Evolutionary conservation across 148 eudicot species (phyloP).

Genomic region (Polygonum maritimum): DNA sequence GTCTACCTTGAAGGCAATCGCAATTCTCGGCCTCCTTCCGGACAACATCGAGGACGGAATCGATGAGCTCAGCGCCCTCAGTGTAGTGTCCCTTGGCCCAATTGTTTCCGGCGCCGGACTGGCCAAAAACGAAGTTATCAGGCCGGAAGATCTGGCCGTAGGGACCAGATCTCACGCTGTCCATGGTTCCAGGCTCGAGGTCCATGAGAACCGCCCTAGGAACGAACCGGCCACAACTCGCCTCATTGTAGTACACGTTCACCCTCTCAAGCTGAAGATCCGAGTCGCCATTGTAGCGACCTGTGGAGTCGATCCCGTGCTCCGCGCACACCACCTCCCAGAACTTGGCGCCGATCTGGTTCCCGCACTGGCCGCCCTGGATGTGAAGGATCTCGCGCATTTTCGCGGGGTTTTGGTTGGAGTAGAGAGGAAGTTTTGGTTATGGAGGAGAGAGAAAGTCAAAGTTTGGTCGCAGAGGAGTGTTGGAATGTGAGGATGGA

Average conservation of each 20-base stretch:
- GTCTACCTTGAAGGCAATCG: slow-evolving; percentile 7
- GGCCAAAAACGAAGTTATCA: slow-evolving; percentile 12
- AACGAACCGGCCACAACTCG: slow-evolving; percentile 11
- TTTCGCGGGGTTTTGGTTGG: neutral
- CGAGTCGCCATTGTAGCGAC: slow-evolving; percentile 9
- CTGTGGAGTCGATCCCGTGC: slow-evolving; percentile 10
- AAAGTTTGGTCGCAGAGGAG: neutral
- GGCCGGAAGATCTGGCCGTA: slow-evolving; percentile 14
- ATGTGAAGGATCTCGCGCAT: slow-evolving; percentile 13
- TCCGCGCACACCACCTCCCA: slow-evolving; percentile 14
- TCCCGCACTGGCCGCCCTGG: slow-evolving; percentile 12
- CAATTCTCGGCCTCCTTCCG: slow-evolving; percentile 11
- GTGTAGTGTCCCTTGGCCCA: slow-evolving; percentile 13
- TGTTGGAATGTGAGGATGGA: neutral
- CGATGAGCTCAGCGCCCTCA: slow-evolving; percentile 10
- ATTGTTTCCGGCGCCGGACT: slow-evolving; percentile 8
- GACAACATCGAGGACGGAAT: slow-evolving; percentile 12
- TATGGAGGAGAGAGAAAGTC: neutral
- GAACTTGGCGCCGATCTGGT: slow-evolving; percentile 11
- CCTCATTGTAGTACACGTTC: slow-evolving; percentile 12
- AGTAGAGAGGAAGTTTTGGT: neutral
- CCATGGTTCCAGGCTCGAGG: slow-evolving; percentile 12
- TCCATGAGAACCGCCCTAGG: slow-evolving; percentile 13
- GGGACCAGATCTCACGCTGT: slow-evolving; percentile 10
- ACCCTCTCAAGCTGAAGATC: slow-evolving; percentile 11